phyloP scores from a whole-genome alignment of 805 yeast genomes.

The Brettanomyces anomalus region DNA sequence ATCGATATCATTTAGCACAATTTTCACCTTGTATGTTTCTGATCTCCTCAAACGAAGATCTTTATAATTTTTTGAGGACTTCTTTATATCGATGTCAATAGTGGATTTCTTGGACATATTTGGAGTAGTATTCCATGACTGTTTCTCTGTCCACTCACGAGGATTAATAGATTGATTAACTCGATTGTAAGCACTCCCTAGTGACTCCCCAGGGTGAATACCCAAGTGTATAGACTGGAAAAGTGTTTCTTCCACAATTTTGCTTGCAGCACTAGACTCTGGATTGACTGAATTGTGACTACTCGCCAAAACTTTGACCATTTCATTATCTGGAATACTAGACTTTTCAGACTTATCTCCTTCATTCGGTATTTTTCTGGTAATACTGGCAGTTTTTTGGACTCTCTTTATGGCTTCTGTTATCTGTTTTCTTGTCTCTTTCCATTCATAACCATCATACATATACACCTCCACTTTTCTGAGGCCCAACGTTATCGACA shows the following conservation, averaged over 20 bases:
- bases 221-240: conserved; percentile 77
- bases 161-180: conserved; percentile 6
- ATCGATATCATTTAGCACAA: conserved; percentile 48
- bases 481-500: conserved; percentile 25
- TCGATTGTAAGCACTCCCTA: conserved; percentile 33
- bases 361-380: neutral
- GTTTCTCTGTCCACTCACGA: conserved; percentile 6
- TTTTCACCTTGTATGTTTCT: conserved; percentile 43
- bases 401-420: conserved; percentile 55
- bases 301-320: conserved; percentile 5
- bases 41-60: conserved; percentile 61
- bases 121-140: conserved; percentile 9
- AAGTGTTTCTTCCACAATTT: conserved; percentile 49
- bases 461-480: conserved; percentile 38
- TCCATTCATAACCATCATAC: conserved; percentile 93
- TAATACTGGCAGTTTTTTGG: conserved; percentile 34
- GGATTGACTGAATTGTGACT: conserved; percentile 12
- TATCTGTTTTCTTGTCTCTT: conserved; percentile 60
- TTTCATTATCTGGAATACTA: too few relatives aligned
- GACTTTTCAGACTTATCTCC: neutral
- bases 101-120: conserved; percentile 7
- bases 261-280: conserved; percentile 5
- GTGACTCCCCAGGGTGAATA: conserved; percentile 38
- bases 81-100: neutral
- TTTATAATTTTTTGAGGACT: conserved; percentile 28